Conservation (phyloP, 352 stramenopile species). For the Halophytophthora batemanensis region DNA sequence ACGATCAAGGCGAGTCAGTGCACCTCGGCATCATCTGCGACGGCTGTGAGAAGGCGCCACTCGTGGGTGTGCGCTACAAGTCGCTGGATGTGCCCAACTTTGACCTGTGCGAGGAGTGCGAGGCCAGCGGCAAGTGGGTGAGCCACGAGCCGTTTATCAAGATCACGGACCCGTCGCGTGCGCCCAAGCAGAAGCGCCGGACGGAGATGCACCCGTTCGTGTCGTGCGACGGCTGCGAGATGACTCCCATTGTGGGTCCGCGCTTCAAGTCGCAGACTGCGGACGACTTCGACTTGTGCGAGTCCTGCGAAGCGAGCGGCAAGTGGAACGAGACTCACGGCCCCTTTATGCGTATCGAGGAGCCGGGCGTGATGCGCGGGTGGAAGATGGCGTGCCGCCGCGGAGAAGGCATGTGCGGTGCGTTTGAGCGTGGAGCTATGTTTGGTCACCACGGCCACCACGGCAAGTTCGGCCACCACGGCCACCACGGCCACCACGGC, state of each 20-base stretch:
- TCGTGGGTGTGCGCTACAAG: constrained; percentile 79
- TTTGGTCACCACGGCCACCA: too few species aligned
- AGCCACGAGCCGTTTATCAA: constrained; percentile 72
- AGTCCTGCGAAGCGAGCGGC: constrained; percentile 43
- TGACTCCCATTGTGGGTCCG: constrained; percentile 53
- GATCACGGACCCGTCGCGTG: constrained; percentile 63
- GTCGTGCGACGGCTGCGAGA: constrained; percentile 56
- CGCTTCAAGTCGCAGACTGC: constrained; percentile 65
- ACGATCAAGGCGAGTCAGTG: constrained; percentile 14
- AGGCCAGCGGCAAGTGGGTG: constrained; percentile 48
- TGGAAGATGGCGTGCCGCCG: constrained; percentile 30
- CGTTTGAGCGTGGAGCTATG: too few species aligned
- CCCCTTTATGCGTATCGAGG: constrained; percentile 51
- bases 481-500: constrained; percentile 2
- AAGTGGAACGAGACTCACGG: constrained; percentile 48
- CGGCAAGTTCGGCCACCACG: constrained; percentile 13
- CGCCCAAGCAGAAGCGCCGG: constrained; percentile 31
- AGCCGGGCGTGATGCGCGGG: constrained; percentile 23
- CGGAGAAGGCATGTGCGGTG: constrained; percentile 9
- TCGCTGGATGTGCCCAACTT: constrained; percentile 67
- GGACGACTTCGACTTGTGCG: constrained; percentile 71
- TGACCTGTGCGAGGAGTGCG: constrained; percentile 73
- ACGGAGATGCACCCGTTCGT: constrained; percentile 44
- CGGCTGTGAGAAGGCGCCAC: constrained; percentile 48
- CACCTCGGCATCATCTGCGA: constrained; percentile 49